phyloP scores from a whole-genome alignment of 2,329 filamentous ascomycete genomes.

The Fonsecaea pugnacius region DNA sequence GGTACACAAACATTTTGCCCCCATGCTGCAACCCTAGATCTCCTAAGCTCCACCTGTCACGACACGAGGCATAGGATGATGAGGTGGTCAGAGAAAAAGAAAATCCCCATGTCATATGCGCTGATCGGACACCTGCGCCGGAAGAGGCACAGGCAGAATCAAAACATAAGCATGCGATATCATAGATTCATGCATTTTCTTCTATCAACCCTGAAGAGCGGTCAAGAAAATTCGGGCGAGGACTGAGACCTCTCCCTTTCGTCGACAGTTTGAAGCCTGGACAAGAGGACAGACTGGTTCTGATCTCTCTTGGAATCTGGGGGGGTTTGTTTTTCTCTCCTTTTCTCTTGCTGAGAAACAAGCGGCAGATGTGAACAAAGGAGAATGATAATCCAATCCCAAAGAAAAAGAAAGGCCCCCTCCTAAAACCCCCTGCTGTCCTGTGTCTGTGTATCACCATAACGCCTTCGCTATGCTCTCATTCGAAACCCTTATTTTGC shows the following conservation, averaged over 20 bases:
- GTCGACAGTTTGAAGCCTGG: constrained; percentile 16
- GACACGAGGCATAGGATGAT: neutral
- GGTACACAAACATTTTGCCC: constrained; percentile 12
- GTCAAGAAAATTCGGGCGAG: constrained; percentile 30
- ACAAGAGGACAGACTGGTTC: constrained; percentile 19
- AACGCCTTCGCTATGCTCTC: constrained; percentile 36
- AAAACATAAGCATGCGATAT: constrained; percentile 9
- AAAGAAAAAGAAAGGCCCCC: constrained; percentile 39
- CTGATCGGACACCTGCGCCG: neutral
- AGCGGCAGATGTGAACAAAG: constrained; percentile 16
- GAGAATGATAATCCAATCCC: constrained; percentile 34
- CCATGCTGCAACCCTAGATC: constrained; percentile 10
- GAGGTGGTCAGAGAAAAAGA: constrained; percentile 2
- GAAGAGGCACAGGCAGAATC: neutral
- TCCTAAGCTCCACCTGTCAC: neutral
- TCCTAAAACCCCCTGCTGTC: constrained; percentile 8
- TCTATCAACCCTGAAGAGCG: constrained; percentile 28
- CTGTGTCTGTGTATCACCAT: constrained; percentile 14
- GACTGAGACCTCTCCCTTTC: constrained; percentile 27
- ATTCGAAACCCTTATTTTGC: constrained; percentile 14
- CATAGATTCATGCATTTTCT: constrained; percentile 18
- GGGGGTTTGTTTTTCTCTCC: neutral
- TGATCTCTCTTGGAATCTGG: constrained; percentile 14
- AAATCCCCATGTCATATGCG: neutral
- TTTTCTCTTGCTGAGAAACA: constrained; percentile 4